A percentile compares a stretch with the other conserved stretches of the same genome.
These are phyloP conservation scores for Nitzschia putrida DNA, from an alignment of 108 stramenopile species.

Conservation along the genomic window DNA sequence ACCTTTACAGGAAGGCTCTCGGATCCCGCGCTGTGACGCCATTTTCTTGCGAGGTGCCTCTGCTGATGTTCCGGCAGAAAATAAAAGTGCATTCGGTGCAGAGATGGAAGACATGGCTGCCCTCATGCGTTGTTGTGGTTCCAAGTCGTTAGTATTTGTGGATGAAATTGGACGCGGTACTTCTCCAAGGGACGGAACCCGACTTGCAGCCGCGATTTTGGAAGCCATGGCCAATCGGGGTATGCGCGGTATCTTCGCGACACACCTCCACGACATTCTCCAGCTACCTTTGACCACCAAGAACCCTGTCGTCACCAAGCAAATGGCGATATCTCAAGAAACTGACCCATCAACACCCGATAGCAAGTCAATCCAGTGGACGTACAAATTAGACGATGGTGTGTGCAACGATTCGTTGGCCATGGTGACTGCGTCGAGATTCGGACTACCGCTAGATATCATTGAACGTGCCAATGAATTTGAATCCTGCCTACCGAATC, in stretches of 20 bases:
- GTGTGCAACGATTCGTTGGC: slow-evolving; percentile 86
- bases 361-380: slow-evolving; percentile 66
- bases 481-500: slow-evolving; percentile 23
- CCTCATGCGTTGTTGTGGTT: slow-evolving; percentile 79
- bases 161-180: slow-evolving; percentile 97
- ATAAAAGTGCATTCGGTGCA: slow-evolving; percentile 92
- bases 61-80: slow-evolving; percentile 90
- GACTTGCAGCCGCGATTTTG: slow-evolving; percentile 82
- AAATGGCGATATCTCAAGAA: slow-evolving; percentile 34
- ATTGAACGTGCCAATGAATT: slow-evolving; percentile 74
- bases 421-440: slow-evolving; percentile 76
- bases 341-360: not conserved
- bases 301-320: slow-evolving; percentile 38
- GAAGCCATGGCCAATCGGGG: slow-evolving; percentile 69
- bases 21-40: slow-evolving; percentile 77
- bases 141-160: slow-evolving; percentile 86
- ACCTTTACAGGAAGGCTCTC: slow-evolving; percentile 60
- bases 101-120: slow-evolving; percentile 95
- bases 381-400: slow-evolving; percentile 82
- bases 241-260: slow-evolving; percentile 88
- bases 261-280: slow-evolving; percentile 70
- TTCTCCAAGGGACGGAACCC: slow-evolving; percentile 84
- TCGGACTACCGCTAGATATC: slow-evolving; percentile 72
- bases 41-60: slow-evolving; percentile 90
- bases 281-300: slow-evolving; percentile 45